Base-by-base conservation (phyloP, 2,329 filamentous ascomycete species). In the Torrubiellomyces zombiae region DNA sequence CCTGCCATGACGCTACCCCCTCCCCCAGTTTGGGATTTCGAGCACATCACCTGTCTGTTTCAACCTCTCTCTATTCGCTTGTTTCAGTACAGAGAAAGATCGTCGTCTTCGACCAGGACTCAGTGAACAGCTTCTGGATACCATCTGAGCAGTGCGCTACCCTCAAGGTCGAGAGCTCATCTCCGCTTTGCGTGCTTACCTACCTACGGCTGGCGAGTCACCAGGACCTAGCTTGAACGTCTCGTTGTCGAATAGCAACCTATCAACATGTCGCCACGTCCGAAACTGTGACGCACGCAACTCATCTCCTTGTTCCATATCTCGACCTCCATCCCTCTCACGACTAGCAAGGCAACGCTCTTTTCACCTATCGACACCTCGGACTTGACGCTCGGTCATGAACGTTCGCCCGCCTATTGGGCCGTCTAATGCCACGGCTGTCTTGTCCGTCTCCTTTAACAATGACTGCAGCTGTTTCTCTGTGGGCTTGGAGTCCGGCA, bases 321-420 rank as follows among this genome's bases (percentile, higher is more conserved):
- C 21, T 23, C 11, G 10, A 7, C 12, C 8, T 14, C 16, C 12
- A 15, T 4, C 14, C 9, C 6, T 18, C 21, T n/a, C n/a, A n/a
- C n/a, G n/a, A n/a, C n/a, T n/a, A n/a, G 14, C 12, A 7, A 14
- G 10, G 14, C 14, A 9, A 18, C 18, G 9, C 18, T n/a, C 7
- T 16, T 2, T 21, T 12, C n/a, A 5, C 24, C 24, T 27, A 12
- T 20, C 14, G 16, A 11, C 17, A 14, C 11, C n/a, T 16, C 25
- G 14, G 20, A 20, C 26, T 17, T 25, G 43, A 57, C 23, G n/a
- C n/a, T n/a, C 18, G 31, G 34, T 32, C 26, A 98, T 95, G 89
- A 89, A 95, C 48, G 91, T 83, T 21, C 68, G 86, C 30, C 78
- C 77, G 26, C 70, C 79, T 28, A 81, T 95, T 43, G 82, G 92